Percentiles rank a stretch among this genome's conserved stretches.
Evolutionary conservation across 2,329 filamentous ascomycete genomes (phyloP).

Genomic region (Alternaria novae-zelandiae): DNA sequence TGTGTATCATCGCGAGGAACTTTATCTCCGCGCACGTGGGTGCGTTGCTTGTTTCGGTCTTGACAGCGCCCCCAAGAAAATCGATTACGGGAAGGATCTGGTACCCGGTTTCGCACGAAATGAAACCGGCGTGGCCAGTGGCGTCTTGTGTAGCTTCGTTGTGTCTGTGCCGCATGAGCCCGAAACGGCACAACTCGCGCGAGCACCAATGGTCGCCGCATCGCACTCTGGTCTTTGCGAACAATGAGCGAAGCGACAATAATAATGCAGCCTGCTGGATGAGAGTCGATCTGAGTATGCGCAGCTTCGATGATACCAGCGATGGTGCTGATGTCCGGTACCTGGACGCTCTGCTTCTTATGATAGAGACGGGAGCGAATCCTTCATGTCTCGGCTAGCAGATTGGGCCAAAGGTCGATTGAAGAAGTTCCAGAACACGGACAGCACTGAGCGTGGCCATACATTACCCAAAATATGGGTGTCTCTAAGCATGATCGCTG

Average conservation of each 20-base stretch:
- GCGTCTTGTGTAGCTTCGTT: background rate
- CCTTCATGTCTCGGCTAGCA: background rate
- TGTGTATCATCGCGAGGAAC: background rate
- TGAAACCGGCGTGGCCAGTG: no score
- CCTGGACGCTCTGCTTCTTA: background rate
- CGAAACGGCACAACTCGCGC: background rate
- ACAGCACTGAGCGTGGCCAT: background rate
- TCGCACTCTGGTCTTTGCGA: background rate
- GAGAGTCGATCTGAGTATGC: fast-evolving
- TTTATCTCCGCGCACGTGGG: background rate
- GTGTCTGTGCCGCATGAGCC: background rate
- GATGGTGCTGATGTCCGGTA: background rate
- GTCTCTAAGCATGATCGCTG: background rate
- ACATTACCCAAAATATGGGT: background rate
- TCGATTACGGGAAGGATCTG: background rate
- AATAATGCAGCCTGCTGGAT: background rate
- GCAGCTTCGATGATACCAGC: fast-evolving
- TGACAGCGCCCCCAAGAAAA: background rate
- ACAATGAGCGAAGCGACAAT: background rate
- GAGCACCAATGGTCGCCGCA: background rate
- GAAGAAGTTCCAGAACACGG: background rate
- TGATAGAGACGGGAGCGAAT: background rate
- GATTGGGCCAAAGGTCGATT: background rate
- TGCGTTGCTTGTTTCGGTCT: background rate
- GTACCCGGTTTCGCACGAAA: background rate